These are phyloP conservation scores for Acanthamoeba healyi DNA, from an alignment of 208 protist species.

Conservation along the genomic window DNA sequence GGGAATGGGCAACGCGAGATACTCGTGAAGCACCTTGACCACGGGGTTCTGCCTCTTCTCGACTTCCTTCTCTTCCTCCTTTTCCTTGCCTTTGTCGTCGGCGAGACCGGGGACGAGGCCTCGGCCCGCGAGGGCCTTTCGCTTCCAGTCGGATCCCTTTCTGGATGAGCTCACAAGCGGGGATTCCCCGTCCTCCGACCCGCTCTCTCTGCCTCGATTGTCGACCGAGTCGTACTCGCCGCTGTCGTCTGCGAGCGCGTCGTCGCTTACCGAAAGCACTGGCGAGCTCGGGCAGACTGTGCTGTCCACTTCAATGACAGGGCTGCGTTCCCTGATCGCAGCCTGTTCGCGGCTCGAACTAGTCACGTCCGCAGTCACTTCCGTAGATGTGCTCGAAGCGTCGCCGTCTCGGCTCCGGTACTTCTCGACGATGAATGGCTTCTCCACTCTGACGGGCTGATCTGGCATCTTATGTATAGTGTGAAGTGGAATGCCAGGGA, in stretches of 20 bases:
- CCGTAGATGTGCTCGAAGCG: not conserved
- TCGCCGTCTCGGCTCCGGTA: not conserved
- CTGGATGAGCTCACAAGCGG: not conserved
- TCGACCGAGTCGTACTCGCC: not conserved
- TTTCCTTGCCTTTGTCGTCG: not conserved
- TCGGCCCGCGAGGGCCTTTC: not conserved
- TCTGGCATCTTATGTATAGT: slow-evolving; percentile 65
- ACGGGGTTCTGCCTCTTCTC: slow-evolving; percentile 37
- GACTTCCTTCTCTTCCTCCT: not conserved
- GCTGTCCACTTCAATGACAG: not conserved
- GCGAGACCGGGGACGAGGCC: not conserved
- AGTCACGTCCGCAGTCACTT: not conserved
- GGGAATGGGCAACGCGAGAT: slow-evolving; percentile 8
- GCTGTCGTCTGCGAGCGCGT: not conserved
- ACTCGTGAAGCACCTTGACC: slow-evolving; percentile 31
- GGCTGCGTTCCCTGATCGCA: not conserved
- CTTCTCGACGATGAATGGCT: not conserved
- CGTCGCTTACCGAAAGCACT: not conserved
- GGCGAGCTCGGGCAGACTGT: not conserved
- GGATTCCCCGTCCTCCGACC: not conserved
- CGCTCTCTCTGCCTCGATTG: not conserved
- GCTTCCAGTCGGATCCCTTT: not conserved
- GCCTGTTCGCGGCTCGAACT: not conserved
- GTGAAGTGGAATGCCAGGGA: slow-evolving; percentile 60
- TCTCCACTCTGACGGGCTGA: not conserved